Base-by-base conservation (phyloP, 192 early-diverging fungal species). In the Coemansia sp. region DNA sequence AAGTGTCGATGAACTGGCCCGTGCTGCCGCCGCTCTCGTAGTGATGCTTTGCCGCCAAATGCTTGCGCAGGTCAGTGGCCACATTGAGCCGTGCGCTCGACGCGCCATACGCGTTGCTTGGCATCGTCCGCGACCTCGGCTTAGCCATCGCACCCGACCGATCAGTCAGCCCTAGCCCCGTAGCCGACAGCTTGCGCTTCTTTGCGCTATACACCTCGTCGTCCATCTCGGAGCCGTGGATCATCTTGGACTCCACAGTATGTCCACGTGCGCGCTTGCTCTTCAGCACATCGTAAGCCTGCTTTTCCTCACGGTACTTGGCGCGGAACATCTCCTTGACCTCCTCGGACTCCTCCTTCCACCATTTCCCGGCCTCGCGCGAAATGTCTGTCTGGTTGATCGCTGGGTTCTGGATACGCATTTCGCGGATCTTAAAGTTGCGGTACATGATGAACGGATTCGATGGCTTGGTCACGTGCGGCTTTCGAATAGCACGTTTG, bases 381-480 rank as follows among this genome's bases (percentile, higher is more conserved):
- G 83, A 84, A 35, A 79, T 75, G 28, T 75, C 69, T 1, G 69
- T 79, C 64, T 83, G 73, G 63, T 72, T 79, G 23, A 83, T 71
- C 20, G 71, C 72, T 28, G 76, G 76, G 58, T 75, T 75, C 39
- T 70, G 58, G 62, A 66, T 53, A 29, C 72, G 65, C 43, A 83
- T 67, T 62, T 71, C 70, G 40, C 63, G 64, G 39, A 72, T 67
- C 70, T 75, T 75, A 61, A 73, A 71, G 58, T 75, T 71, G 52
- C 81, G 81, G 66, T 83, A 83, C 67, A 78, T 63, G 60, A 83
- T 79, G 46, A 83, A 83, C 7, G 72, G 53, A 37, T 83, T 83
- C 59, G 65, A 62, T 2, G 81, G 76, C 57, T 78, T 74, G 40
- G 53, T 40, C 29, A 51, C 57, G 35, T 55, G 49, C 59, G 28